Conservation (phyloP, 2,329 filamentous ascomycete species). For the Ophiobolus disseminans region DNA sequence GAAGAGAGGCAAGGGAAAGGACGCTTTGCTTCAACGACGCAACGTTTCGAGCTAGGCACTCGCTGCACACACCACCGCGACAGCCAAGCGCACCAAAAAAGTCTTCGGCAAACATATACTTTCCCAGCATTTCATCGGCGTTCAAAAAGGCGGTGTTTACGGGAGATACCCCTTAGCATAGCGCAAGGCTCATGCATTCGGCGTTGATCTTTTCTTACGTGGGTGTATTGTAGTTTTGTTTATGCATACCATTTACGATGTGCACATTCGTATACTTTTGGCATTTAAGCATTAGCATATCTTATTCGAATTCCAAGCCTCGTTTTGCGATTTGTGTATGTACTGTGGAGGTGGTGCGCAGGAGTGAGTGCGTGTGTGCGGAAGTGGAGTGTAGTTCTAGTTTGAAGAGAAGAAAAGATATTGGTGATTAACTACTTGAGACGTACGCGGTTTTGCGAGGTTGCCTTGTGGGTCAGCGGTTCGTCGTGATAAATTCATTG, state of each 20-base stretch:
- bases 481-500: no score
- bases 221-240: not conserved
- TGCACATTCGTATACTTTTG: not conserved
- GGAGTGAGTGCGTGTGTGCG: no score
- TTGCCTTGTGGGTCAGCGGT: no score
- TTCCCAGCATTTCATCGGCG: not conserved
- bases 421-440: no score
- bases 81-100: no score
- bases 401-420: no score
- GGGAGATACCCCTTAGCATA: constrained; percentile 19
- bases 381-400: no score
- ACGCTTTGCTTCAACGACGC: not conserved
- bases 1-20: not conserved
- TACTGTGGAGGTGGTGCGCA: no score
- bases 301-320: no score
- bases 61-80: not conserved
- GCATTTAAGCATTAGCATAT: not conserved
- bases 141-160: not conserved
- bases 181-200: not conserved
- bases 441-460: no score
- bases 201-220: not conserved
- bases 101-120: not conserved
- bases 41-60: constrained; percentile 10
- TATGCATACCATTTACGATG: not conserved
- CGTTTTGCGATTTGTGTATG: no score